A percentile compares a stretch with the other conserved stretches of the same genome.
Conservation (phyloP, 139 green algal species). For the Tetraselmis chui region DNA sequence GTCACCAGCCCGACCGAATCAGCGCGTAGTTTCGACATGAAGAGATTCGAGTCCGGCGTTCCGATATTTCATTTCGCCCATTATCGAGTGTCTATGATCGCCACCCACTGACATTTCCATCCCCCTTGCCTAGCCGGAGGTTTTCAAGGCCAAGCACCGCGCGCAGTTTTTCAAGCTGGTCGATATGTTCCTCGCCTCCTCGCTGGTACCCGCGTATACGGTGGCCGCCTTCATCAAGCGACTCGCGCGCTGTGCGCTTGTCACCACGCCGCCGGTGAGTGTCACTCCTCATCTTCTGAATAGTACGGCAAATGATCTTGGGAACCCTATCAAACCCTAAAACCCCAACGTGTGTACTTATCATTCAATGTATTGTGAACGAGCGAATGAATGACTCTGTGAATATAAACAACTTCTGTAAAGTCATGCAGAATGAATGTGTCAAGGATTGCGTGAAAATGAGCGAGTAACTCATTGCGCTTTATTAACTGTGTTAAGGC, state of each 20-base stretch:
- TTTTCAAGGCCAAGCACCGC: slow-evolving; percentile 45
- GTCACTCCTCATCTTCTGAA: not conserved
- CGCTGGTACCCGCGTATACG: slow-evolving; percentile 88
- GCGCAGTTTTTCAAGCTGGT: slow-evolving; percentile 81
- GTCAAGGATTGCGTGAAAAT: too few relatives aligned
- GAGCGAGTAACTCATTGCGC: too few relatives aligned
- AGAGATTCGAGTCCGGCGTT: too few relatives aligned
- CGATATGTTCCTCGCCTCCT: slow-evolving; percentile 85
- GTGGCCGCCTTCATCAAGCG: slow-evolving; percentile 91
- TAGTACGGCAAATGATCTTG: not conserved
- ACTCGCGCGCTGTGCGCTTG: slow-evolving; percentile 72
- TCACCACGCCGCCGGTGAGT: slow-evolving; percentile 45
- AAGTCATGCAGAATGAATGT: too few relatives aligned
- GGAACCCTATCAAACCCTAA: not conserved
- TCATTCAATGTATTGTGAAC: too few relatives aligned
- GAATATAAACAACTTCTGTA: too few relatives aligned
- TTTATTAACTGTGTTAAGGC: too few relatives aligned
- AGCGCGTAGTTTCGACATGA: too few relatives aligned
- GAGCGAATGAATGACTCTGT: too few relatives aligned
- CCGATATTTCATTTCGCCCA: slow-evolving; percentile 76
- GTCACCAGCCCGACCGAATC: too few relatives aligned
- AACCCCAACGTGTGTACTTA: too few relatives aligned
- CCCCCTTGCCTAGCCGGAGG: not conserved
- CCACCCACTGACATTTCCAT: slow-evolving; percentile 56
- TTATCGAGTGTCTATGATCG: slow-evolving; percentile 62